Base-by-base conservation (phyloP, 176 grass and related monocot genomes). In the Zizania latifolia region DNA sequence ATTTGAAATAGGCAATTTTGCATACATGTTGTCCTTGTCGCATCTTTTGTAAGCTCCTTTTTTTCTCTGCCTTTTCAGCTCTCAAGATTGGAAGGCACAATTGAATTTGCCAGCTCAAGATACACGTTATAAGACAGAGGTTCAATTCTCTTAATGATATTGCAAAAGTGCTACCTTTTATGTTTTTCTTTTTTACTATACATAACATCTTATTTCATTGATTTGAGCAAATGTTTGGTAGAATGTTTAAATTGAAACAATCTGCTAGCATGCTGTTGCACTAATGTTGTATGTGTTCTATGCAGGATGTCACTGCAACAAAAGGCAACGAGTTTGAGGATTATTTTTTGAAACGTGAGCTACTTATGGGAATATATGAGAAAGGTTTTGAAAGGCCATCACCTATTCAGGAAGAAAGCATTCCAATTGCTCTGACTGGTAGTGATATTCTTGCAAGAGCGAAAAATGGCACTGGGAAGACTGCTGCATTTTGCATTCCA, bases 341-440 rank as follows among this genome's bases (percentile, higher is more conserved):
- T 61, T 92, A 92, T 77, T 89, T 92, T 86, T 67, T 92, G 71
- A 92, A 92, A 61, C 83, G 86, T 10, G 90, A 92, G 27, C 80
- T 92, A 61, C 86, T 92, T 84, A 92, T 92, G 90, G 90, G 80
- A 30, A 92, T 92, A 27, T 92, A 92, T 70, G 90, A 92, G 68
- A 92, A 92, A 30, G 90, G 90, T 33, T 92, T 92, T 83, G 90
- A 92, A 80, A 86, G 83, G 60, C 90, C 90, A 74, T 92, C 86
- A 31, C 90, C 86, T 74, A 89, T 92, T 80, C 90, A 92, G 60
- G 86, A 92, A 89, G 86, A 92, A 83, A 92, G 90, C 76, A 89
- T 92, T 78, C 90, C 90, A 43, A 92, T 92, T 74, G 86, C 83
- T 58, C 45, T 92, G 10, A 92, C 90, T 74, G 90, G 90, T 63